Base-by-base conservation (phyloP, 2,329 filamentous ascomycete genomes). In the Nigrospora osmanthi region DNA sequence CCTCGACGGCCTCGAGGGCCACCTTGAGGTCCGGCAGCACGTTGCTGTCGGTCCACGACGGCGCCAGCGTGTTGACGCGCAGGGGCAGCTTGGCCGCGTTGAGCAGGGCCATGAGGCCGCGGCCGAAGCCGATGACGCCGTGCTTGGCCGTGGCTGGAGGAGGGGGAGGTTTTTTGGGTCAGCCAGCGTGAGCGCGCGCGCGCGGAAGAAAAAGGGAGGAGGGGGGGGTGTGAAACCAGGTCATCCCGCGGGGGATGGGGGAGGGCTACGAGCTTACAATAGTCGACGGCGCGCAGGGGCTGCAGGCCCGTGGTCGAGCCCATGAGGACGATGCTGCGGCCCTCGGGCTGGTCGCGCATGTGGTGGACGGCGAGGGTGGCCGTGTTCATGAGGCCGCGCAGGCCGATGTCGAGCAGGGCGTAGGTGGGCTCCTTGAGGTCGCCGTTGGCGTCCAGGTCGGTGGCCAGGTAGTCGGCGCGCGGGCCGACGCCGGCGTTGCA, bases 401-500 rank as follows among this genome's bases (percentile, higher is more conserved):
- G 52, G 49, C 72, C 76, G 38, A 78, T 58, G n/a, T 79, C 70
- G n/a, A 78, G 44, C 0, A 65, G 60, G 0, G 57, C 50, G 5
- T 62, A 52, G 14, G 56, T 60, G 3, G 75, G 75, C 45, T 75
- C 68, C 33, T 66, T 57, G 6, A 70, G 63, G 32, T 76, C 67
- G 0, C 73, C 74, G n/a, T 67, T 66, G 16, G 65, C 68, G 41
- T 79, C 72, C 11, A 72, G 58, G n/a, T 68, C 66, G 3, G 66
- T 62, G 4, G 63, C 62, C 3, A 78, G 49, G 49, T 75, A 78
- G 52, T 73, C 58, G 3, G 64, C 64, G 4, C 64, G 64, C 10
- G 71, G 69, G 0, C 62, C 63, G 30, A 81, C 61, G 14, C 79
- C 79, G 0, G 79, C 79, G 51, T 82, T 82, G 43, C 85, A 80